These are phyloP conservation scores for Diaporthe vaccinii DNA, from an alignment of 2,329 filamentous ascomycete genomes.

Conservation along the genomic window DNA sequence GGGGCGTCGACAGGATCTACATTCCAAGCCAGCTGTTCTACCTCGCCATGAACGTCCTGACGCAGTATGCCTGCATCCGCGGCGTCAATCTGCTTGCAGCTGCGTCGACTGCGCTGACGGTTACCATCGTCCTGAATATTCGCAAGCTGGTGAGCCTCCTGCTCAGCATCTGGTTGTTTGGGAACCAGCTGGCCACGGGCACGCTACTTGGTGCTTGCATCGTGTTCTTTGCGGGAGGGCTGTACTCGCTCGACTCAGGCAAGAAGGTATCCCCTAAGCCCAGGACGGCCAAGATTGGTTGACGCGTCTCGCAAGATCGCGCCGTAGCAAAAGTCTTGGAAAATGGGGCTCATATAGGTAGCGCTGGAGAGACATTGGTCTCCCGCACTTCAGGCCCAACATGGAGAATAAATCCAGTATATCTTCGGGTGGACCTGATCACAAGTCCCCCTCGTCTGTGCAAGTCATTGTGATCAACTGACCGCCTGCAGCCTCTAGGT, in stretches of 20 bases:
- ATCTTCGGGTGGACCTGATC: background rate
- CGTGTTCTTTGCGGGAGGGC: slow-evolving; percentile 90
- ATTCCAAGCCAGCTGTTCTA: slow-evolving; percentile 80
- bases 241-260: slow-evolving; percentile 84
- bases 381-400: slow-evolving; percentile 31
- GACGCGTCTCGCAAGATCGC: slow-evolving; percentile 25
- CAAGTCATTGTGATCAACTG: slow-evolving; percentile 8
- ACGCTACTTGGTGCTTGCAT: slow-evolving; percentile 86
- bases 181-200: slow-evolving; percentile 81
- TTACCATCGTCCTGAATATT: slow-evolving; percentile 96
- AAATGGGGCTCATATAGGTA: slow-evolving; percentile 16
- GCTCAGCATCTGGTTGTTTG: slow-evolving; percentile 94
- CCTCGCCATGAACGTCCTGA: slow-evolving; percentile 82
- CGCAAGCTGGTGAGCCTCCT: slow-evolving; percentile 93
- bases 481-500: background rate
- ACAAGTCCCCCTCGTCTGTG: background rate
- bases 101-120: slow-evolving; percentile 89
- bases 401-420: slow-evolving; percentile 34
- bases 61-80: slow-evolving; percentile 94
- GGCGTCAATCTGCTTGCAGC: slow-evolving; percentile 96
- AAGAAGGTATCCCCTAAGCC: slow-evolving; percentile 52
- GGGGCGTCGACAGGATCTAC: slow-evolving; percentile 53
- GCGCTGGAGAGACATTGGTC: slow-evolving; percentile 23
- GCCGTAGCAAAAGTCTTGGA: slow-evolving; percentile 5
- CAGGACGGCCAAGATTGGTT: slow-evolving; percentile 47